Base-by-base conservation (phyloP, 2,329 filamentous ascomycete genomes). In the Beauveria brongniartii region DNA sequence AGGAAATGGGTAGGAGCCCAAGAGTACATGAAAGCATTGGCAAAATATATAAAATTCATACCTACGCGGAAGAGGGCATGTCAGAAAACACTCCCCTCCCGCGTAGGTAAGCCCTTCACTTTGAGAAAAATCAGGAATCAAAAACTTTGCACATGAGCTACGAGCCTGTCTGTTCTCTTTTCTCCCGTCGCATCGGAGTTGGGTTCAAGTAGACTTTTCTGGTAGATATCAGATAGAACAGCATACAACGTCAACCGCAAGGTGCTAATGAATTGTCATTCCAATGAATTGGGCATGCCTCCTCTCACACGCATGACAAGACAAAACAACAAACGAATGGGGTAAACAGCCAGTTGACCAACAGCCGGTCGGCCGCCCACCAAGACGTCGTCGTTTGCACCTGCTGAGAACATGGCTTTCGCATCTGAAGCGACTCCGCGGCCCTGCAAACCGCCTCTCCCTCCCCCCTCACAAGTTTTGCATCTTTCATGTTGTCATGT, bases 91-190 rank as follows among this genome's bases (percentile, higher is more conserved):
- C 28, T 28, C 28, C 8, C 28, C 8, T 28, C 8, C 1, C 28
- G 8, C 28, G 28, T 28, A 28, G 28, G 28, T 28, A 28, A 28
- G 28, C 7, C 28, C 28, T 8, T 28, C 28, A 28, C 28, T 9
- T 28, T 12, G 4, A 12, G n/a, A 18, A 16, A 20, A 16, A n/a
- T 7, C 8, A 1, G 20, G 10, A 14, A 34, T 37, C 12, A 14
- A 16, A 37, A 37, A 18, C 5, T 16, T 9, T 10, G 10, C 30
- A 34, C 6, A 50, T 50, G 55, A 57, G 55, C 55, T 50, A 43
- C 52, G 63, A 64, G 62, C 59, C 52, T 61, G 48, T 57, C 46
- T n/a, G 50, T 59, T 53, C 55, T 28, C 63, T 30, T 60, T 55
- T 58, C 51, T 41, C 54, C 43, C 44, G 44, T 55, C 5, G 34